A percentile compares a stretch with the other conserved stretches of the same genome.
Conservation (phyloP, 441 rosid genomes). For the Adansonia madagascariensis region DNA sequence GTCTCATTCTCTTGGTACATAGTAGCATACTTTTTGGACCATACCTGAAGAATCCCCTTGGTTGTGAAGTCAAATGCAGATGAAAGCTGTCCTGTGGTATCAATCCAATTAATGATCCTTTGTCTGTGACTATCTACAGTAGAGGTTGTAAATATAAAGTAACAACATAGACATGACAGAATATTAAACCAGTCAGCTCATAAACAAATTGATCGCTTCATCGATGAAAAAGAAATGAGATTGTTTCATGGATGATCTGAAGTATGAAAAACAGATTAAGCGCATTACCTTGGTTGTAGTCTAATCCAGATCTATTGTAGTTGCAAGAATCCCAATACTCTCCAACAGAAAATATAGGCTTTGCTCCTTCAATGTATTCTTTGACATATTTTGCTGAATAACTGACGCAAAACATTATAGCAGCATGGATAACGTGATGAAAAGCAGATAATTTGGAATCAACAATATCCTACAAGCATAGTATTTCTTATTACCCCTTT, state of each 20-base stretch:
- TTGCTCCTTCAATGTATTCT: slow-evolving; percentile 83
- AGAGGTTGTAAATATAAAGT: slow-evolving; percentile 20
- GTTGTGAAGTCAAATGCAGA: slow-evolving; percentile 96
- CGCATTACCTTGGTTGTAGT: slow-evolving; percentile 77
- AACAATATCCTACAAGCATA: slow-evolving; percentile 6
- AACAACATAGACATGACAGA: not conserved
- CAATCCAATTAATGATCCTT: slow-evolving; percentile 81
- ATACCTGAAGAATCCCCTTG: slow-evolving; percentile 89
- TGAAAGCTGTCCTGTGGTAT: slow-evolving; percentile 74
- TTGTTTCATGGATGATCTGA: not conserved
- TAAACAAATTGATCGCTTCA: slow-evolving; percentile 7
- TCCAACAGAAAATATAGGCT: slow-evolving; percentile 82
- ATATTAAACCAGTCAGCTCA: not conserved
- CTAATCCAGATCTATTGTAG: slow-evolving; percentile 61
- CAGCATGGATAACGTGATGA: slow-evolving; percentile 23
- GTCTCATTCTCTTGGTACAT: not conserved
- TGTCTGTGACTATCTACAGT: slow-evolving; percentile 83
- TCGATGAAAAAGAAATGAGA: not conserved
- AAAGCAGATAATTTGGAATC: slow-evolving; percentile 20
- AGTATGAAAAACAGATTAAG: slow-evolving; percentile 19
- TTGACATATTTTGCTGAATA: slow-evolving; percentile 79
- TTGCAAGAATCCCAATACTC: slow-evolving; percentile 96
- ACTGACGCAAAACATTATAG: slow-evolving; percentile 41
- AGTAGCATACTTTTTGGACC: not conserved
- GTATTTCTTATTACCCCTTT: slow-evolving; percentile 58